Evolutionary conservation across 345 rosid genomes (phyloP), one percentile per base, ranked within the genome.

Genomic region (Noccaea bulbosa): DNA sequence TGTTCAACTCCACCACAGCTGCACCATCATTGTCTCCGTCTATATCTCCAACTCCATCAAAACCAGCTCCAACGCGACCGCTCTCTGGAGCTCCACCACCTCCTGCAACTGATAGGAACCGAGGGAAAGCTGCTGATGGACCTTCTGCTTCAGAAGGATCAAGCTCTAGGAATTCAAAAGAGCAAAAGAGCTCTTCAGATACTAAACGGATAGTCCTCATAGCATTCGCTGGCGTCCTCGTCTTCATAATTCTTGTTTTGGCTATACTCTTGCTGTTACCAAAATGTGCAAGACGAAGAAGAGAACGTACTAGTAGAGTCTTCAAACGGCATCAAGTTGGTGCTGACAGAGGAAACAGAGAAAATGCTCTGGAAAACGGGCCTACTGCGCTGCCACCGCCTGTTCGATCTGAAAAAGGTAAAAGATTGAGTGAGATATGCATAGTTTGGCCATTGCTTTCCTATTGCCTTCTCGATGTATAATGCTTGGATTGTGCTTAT

Each of bases 131-230:
- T 69, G 82, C 90, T 50, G 85, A 82, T 32, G 92, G 87, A 52
- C 89, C 93, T 12, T 59, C 98, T 79, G 65, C 85, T 6, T 24
- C 85, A 16, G 81, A 73, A 63, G 81, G 74, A 48, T 77, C 95
- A 5, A 82, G 48, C 62, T 69, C 90, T 53, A 77, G 69, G 57
- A 47, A 39, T 37, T 73, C 64, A 2, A 47, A 77, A 64, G n/a
- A n/a, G n/a, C n/a, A n/a, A n/a, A n/a, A n/a, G n/a, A 84, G 75
- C 45, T 78, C 65, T 72, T 79, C 77, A 2, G 69, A 85, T 32
- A 75, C 81, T 63, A 94, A 84, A 73, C 84, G 63, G 75, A 74
- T 84, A 43, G 86, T 89, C 65, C 84, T 90, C 89, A 84, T 94
- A 83, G 78, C 87, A 69, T 85, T 94, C 69, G 98, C 89, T 16